Evolutionary conservation across 192 early-diverging fungal genomes (phyloP).

Genomic region (Umbelopsis isabellina): DNA sequence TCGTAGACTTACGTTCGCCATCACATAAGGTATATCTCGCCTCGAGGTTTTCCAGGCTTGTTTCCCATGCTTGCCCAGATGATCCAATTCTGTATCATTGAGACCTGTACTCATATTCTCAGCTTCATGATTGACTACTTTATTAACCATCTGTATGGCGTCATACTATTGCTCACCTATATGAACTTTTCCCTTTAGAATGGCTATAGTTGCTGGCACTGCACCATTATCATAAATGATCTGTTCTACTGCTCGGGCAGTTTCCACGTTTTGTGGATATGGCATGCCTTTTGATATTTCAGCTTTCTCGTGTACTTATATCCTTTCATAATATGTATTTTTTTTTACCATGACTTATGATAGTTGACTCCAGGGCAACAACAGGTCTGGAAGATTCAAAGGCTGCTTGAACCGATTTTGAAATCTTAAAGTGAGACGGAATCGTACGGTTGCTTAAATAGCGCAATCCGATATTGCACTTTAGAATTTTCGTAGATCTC

Average conservation of each 20-base stretch:
- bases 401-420: conserved; percentile 52
- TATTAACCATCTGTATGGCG: not conserved
- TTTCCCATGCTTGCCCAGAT: conserved; percentile 63
- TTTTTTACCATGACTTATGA: conserved; percentile 84
- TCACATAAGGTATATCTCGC: conserved; percentile 80
- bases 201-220: conserved; percentile 87
- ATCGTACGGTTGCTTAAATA: not conserved
- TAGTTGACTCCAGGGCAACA: conserved; percentile 93
- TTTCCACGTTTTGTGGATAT: conserved; percentile 88
- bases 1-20: conserved; percentile 55
- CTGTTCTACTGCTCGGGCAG: conserved; percentile 79
- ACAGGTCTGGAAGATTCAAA: conserved; percentile 68
- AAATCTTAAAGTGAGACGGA: not conserved
- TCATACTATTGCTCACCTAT: conserved; percentile 55
- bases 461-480: not conserved
- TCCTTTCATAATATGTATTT: not conserved
- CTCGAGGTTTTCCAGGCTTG: conserved; percentile 80
- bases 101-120: conserved; percentile 50
- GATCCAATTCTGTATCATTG: conserved; percentile 56
- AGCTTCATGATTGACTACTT: not conserved
- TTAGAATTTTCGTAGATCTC: not conserved
- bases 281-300: conserved; percentile 69
- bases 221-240: conserved; percentile 74
- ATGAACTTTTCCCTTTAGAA: conserved; percentile 83
- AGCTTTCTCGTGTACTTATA: not conserved